phyloP scores from a whole-genome alignment of 306 rosid genomes.

The Glycyrrhiza uralensis region DNA sequence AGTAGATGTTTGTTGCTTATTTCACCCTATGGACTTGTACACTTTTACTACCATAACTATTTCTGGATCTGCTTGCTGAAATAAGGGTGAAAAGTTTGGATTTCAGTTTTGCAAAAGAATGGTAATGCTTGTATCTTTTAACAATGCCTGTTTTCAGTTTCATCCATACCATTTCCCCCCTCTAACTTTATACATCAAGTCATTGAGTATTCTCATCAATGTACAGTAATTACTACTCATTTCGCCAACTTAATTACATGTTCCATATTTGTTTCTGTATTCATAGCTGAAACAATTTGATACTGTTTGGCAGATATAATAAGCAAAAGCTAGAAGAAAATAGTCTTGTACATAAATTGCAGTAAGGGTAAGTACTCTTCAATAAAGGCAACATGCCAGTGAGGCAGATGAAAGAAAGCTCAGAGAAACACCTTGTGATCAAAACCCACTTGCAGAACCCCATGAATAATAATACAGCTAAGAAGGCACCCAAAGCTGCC shows the following conservation, averaged over 20 bases:
- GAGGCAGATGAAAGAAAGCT: slow-evolving; percentile 87
- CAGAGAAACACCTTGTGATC: slow-evolving; percentile 92
- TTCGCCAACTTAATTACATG: slow-evolving; percentile 43
- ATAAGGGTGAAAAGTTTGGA: slow-evolving; percentile 23
- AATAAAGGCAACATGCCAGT: slow-evolving; percentile 65
- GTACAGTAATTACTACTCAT: slow-evolving; percentile 9
- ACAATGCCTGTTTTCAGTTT: slow-evolving; percentile 30
- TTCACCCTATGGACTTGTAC: background rate
- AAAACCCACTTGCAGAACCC: slow-evolving; percentile 76
- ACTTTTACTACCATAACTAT: slow-evolving; percentile 17
- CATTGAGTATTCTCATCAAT: slow-evolving; percentile 34
- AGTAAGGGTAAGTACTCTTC: slow-evolving; percentile 11
- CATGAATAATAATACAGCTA: slow-evolving; percentile 52
- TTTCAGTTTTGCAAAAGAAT: slow-evolving; percentile 40
- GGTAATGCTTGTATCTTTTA: slow-evolving; percentile 42
- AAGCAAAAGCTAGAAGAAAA: slow-evolving; percentile 31
- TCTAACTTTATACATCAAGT: slow-evolving; percentile 30
- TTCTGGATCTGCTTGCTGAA: slow-evolving; percentile 31
- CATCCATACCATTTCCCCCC: slow-evolving; percentile 3
- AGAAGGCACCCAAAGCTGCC: slow-evolving; percentile 63
- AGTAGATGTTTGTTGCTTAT: slow-evolving; percentile 11
- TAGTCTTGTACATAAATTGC: slow-evolving; percentile 11
- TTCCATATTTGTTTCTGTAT: slow-evolving; percentile 26
- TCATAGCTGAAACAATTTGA: slow-evolving; percentile 37
- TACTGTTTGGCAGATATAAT: slow-evolving; percentile 37